Percentiles rank a stretch among this genome's conserved stretches.
Evolutionary conservation across 306 rosid species (phyloP).

Genomic region (Quercus ilex): DNA sequence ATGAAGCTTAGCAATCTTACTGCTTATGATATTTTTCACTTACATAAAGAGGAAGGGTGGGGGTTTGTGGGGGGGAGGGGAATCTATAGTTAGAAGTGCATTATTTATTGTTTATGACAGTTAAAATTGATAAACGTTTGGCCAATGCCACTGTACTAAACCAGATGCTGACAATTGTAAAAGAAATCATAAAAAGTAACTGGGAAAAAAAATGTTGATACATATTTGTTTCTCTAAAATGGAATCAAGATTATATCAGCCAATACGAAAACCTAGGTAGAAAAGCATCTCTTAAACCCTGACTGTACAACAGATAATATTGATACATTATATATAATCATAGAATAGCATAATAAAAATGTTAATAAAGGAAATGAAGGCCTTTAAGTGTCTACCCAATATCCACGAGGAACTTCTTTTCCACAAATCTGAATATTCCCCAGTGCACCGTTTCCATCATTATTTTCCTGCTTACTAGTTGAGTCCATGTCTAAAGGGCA

Average conservation of each 20-base stretch:
- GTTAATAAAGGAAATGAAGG: slow-evolving; percentile 21
- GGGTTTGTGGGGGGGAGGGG: neutral
- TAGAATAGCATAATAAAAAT: neutral
- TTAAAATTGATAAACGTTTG: too few relatives aligned
- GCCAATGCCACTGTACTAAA: neutral
- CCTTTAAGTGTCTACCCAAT: slow-evolving; percentile 64
- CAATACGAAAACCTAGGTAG: neutral
- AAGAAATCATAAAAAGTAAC: neutral
- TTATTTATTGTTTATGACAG: neutral
- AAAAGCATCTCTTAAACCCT: neutral
- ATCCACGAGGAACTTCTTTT: slow-evolving; percentile 92
- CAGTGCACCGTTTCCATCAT: slow-evolving; percentile 32
- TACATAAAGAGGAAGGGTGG: neutral
- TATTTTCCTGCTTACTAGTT: slow-evolving; percentile 38
- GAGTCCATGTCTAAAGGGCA: slow-evolving; percentile 51
- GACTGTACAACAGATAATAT: neutral
- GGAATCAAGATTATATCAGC: neutral
- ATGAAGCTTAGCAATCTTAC: neutral
- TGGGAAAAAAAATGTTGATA: neutral
- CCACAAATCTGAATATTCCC: slow-evolving; percentile 73
- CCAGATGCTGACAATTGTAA: neutral
- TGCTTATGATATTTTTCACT: neutral
- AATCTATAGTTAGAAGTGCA: neutral
- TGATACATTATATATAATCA: slow-evolving; percentile 3
- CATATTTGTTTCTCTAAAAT: neutral